Conservation (phyloP, 139 green algal species). For the Volvox africanus region DNA sequence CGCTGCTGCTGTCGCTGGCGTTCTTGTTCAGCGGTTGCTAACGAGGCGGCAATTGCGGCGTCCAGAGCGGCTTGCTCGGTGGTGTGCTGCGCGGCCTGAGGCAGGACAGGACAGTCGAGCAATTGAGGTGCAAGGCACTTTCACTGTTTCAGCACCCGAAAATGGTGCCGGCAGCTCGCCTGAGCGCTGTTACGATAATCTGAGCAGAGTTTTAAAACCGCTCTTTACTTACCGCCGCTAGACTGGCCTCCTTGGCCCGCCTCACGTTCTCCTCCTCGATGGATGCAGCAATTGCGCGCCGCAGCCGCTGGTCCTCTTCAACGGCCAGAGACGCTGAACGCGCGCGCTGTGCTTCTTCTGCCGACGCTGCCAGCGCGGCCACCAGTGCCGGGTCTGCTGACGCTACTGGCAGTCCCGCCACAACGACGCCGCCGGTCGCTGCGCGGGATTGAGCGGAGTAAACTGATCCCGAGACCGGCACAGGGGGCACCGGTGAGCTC, state of each 20-base stretch:
- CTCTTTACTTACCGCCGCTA: conserved; percentile 3
- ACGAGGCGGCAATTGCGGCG: conserved; percentile 21
- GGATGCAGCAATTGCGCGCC: background rate
- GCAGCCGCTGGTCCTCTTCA: background rate
- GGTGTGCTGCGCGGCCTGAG: background rate
- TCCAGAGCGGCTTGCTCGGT: conserved; percentile 6
- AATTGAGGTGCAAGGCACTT: too few species aligned
- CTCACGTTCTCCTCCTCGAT: conserved; percentile 52
- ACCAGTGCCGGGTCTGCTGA: conserved; percentile 11
- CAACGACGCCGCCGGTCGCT: too few species aligned
- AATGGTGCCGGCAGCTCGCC: background rate
- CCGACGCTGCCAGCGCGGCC: background rate
- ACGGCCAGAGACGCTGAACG: background rate
- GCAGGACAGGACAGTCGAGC: too few species aligned
- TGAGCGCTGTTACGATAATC: background rate
- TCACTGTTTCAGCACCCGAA: background rate
- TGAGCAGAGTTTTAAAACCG: background rate
- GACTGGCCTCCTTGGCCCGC: conserved; percentile 30
- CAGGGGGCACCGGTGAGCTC: too few species aligned
- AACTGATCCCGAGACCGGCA: too few species aligned
- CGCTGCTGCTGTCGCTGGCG: background rate
- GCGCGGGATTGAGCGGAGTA: too few species aligned
- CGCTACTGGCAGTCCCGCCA: background rate
- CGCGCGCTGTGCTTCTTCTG: background rate
- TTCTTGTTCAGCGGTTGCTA: background rate